Base-by-base conservation (phyloP, 495 filamentous ascomycete species). In the Sabuloglossum arenarium region DNA sequence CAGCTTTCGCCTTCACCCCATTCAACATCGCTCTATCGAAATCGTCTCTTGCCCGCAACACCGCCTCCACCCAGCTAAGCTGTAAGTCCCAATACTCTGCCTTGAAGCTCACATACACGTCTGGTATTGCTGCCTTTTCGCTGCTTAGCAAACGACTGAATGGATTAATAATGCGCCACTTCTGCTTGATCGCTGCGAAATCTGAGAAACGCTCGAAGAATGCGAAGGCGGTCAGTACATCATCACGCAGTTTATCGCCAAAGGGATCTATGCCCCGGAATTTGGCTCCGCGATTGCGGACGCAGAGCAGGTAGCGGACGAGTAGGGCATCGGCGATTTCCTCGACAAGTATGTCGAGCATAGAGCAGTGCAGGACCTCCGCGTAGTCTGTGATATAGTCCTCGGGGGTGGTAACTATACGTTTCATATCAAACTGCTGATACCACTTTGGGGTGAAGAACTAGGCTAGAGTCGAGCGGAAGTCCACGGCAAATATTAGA, bases 361-460 rank as follows among this genome's bases (percentile, higher is more conserved):
- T 78, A 11, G 82, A 85, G 55, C 84, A 79, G 67, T 94, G 86
- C 19, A 97, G 74, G 24, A 89, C 84, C 31, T 73, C 71, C 31
- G 74, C 69, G 72, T 94, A 93, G 66, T 97, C 91, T 63, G 73
- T 67, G 56, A 96, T 77, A 68, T 99, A 99, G 66, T 95, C 90
- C 58, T 93, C 85, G 61, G 96, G 87, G 0, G 91, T 99, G 30
- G 81, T 85, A 25, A 84, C 79, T 71, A 97, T 93, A 47, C 87
- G 84, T 59, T 84, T 84, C 77, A 96, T 86, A 46, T 82, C 80
- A 52, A 79, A 84, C 56, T 80, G 79, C 21, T 73, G 70, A 64
- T 96, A 96, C 91, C 91, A 99, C 57, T 75, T 76, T 23, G 78
- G 69, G 0, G 90, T 96, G 74, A 96, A 99, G 70, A 97, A 85